A percentile compares a stretch with the other conserved stretches of the same genome.
Conservation (phyloP, 192 early-diverging fungal genomes). For the Fimicolochytrium jonesii region DNA sequence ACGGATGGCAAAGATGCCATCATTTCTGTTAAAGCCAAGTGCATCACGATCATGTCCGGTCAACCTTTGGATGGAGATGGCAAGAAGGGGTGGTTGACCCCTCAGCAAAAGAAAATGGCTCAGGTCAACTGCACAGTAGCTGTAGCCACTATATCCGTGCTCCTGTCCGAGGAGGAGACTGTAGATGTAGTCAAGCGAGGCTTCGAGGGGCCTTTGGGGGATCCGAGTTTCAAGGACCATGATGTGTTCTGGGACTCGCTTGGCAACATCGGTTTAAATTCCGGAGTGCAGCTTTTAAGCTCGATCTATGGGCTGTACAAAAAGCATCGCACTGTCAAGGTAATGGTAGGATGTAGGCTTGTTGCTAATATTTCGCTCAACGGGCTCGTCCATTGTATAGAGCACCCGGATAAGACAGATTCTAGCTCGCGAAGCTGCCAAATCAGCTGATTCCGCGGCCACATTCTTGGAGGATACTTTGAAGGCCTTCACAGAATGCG, state of each 20-base stretch:
- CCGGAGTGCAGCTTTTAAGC: slow-evolving; percentile 34
- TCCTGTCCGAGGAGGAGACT: slow-evolving; percentile 5
- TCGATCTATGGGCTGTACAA: background rate
- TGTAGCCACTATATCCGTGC: background rate
- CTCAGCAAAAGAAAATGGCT: background rate
- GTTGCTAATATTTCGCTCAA: background rate
- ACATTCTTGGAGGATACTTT: slow-evolving; percentile 33
- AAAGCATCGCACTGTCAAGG: background rate
- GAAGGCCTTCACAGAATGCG: slow-evolving; percentile 29
- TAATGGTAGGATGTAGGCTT: background rate
- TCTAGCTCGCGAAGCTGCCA: slow-evolving; percentile 13
- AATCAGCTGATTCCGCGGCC: slow-evolving; percentile 3
- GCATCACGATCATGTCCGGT: background rate
- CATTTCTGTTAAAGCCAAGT: background rate
- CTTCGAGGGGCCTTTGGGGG: slow-evolving; percentile 4
- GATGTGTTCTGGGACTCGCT: slow-evolving; percentile 42
- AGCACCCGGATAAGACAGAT: slow-evolving; percentile 3
- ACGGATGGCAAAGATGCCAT: background rate
- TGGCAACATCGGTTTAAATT: slow-evolving; percentile 38
- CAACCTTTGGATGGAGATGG: background rate
- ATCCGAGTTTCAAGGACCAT: slow-evolving; percentile 4
- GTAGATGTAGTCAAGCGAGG: background rate
- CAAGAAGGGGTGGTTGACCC: background rate
- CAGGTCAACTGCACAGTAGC: slow-evolving; percentile 17
- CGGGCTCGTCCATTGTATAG: background rate